Evolutionary conservation across 2,329 filamentous ascomycete genomes (phyloP), one percentile per base, ranked within the genome.

Genomic region (Pseudogymnoascus sp.): DNA sequence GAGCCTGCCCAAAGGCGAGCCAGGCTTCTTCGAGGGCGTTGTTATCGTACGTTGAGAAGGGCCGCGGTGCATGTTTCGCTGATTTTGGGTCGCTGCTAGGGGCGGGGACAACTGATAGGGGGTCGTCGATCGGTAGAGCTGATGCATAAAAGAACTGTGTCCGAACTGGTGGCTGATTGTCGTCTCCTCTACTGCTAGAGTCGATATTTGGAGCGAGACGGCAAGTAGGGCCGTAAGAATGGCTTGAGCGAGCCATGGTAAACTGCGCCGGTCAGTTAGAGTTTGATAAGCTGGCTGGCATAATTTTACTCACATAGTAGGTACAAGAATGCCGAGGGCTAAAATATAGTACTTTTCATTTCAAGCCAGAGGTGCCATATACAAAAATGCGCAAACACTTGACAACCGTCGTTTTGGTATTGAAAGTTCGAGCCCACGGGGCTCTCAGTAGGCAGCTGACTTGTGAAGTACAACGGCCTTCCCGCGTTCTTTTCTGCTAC

Each of bases 81-180:
- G 80, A 74, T 62, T 78, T 82, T 12, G 80, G 72, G 60, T 87
- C 76, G 72, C 79, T 66, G 23, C 74, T 74, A 71, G 83, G 72
- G 73, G 84, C 71, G 76, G 81, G 74, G 9, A 79, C 76, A 1
- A 88, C 83, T 8, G 89, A 91, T n/a, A 96, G 81, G 23, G 91
- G 91, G 70, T 96, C 92, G 70, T 96, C 92, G 71, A 96, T 92
- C 30, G 91, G 88, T 59, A 93, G 82, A 11, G 86, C 79, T 9
- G 91, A 94, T 12, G 86, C 83, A 74, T 96, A 96, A 75, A 96
- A 96, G 77, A 91, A 96, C 66, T 91, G 90, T 22, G 88, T 82
- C 33, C 81, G 79, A 61, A 89, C 74, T 0, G 84, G 80, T 14
- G 89, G 88, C 61, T 77, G 78, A 61, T 80, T 75, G 69, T 66